phyloP scores from a whole-genome alignment of 768 basidiomycete species.

The Lentinus brumalis region DNA sequence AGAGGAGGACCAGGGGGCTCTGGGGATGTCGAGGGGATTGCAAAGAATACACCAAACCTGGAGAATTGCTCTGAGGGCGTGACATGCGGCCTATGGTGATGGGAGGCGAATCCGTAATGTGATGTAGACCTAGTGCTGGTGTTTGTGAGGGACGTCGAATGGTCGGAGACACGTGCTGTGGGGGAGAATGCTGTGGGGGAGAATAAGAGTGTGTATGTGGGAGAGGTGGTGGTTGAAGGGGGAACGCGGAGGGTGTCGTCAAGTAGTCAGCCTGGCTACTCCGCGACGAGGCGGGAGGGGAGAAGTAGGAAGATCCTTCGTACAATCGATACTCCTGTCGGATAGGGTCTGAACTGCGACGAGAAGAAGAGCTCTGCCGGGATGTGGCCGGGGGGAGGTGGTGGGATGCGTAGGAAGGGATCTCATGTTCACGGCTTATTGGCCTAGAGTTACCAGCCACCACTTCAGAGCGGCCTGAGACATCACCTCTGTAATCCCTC shows the following conservation, averaged over 20 bases:
- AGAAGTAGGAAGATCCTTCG: constrained; percentile 1
- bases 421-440: constrained; percentile 15
- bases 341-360: constrained; percentile 15
- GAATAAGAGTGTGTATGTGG: background rate
- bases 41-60: background rate
- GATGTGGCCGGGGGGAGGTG: constrained; percentile 4
- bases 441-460: constrained; percentile 6
- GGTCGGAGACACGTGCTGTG: background rate
- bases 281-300: constrained; percentile 12
- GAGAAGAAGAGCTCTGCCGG: constrained; percentile 1
- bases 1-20: background rate
- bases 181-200: background rate
- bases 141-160: constrained; percentile 5
- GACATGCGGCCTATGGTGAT: constrained; percentile 3
- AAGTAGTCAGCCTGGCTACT: constrained; percentile 11
- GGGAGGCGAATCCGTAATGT: constrained; percentile 4
- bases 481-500: constrained; percentile 5
- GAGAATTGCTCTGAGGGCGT: background rate
- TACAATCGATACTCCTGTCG: background rate
- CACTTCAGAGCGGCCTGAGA: constrained; percentile 1
- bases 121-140: constrained; percentile 9
- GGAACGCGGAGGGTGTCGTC: background rate
- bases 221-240: background rate
- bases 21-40: background rate
- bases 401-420: constrained; percentile 5